These are phyloP conservation scores for Colletotrichum sp. DNA, from an alignment of 2,329 filamentous ascomycete genomes.

Conservation along the genomic window DNA sequence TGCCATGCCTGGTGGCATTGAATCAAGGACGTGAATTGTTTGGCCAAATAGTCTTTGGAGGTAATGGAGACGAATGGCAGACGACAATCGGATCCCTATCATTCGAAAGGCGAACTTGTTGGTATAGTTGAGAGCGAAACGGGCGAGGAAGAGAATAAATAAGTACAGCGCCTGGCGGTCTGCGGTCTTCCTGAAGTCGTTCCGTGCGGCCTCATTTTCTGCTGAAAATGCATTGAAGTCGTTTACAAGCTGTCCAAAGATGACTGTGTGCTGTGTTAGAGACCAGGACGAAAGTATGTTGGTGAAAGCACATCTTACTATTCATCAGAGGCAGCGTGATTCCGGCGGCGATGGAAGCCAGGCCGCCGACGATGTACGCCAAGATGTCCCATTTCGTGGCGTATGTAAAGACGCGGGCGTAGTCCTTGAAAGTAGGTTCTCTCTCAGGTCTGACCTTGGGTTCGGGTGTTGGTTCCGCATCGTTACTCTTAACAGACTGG, in stretches of 20 bases:
- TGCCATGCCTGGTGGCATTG: slow-evolving; percentile 65
- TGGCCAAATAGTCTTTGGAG: slow-evolving; percentile 68
- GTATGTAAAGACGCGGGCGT: slow-evolving; percentile 58
- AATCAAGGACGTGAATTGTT: slow-evolving; percentile 72
- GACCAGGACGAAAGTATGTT: slow-evolving; percentile 46
- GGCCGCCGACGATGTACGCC: slow-evolving; percentile 49
- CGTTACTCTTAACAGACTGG: slow-evolving; percentile 16
- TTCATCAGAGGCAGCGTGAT: slow-evolving; percentile 65
- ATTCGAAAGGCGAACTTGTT: slow-evolving; percentile 67
- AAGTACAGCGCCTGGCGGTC: slow-evolving; percentile 66
- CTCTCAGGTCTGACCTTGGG: slow-evolving; percentile 46
- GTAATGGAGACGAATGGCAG: slow-evolving; percentile 68
- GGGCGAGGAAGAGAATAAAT: slow-evolving; percentile 72
- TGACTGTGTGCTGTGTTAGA: slow-evolving; percentile 4
- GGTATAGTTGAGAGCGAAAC: slow-evolving; percentile 68
- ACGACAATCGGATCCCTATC: slow-evolving; percentile 66
- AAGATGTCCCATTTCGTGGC: slow-evolving; percentile 57
- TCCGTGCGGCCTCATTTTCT: slow-evolving; percentile 35
- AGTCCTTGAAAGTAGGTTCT: slow-evolving; percentile 51
- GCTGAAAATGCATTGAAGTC: slow-evolving; percentile 51
- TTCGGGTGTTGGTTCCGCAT: slow-evolving; percentile 32
- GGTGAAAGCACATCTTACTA: slow-evolving; percentile 38
- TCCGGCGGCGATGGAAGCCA: slow-evolving; percentile 58
- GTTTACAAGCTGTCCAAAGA: slow-evolving; percentile 46
- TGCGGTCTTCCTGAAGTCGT: slow-evolving; percentile 44